Conservation (phyloP, 73 alveolate species). For the Tetrahymena malaccensis region DNA sequence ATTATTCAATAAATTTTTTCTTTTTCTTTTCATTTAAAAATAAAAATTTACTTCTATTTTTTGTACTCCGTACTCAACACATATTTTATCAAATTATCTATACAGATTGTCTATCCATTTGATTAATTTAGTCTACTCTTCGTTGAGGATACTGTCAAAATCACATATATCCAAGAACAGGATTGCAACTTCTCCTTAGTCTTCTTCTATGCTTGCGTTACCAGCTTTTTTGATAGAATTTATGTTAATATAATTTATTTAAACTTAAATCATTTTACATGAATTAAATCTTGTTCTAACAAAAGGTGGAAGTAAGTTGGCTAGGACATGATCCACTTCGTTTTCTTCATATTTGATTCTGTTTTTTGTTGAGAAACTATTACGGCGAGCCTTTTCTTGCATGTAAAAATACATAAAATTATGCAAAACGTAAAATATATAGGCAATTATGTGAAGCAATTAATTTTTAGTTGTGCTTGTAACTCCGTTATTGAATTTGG, state of each 20-base stretch:
- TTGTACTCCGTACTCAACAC: slow-evolving; percentile 44
- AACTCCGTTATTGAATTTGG: not conserved
- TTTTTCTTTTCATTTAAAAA: too few relatives aligned
- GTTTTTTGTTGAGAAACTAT: not conserved
- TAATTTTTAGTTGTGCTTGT: not conserved
- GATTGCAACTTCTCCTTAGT: slow-evolving; percentile 68
- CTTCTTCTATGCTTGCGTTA: slow-evolving; percentile 61
- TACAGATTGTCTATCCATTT: slow-evolving; percentile 19
- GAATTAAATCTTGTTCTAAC: not conserved
- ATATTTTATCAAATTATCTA: slow-evolving; percentile 60
- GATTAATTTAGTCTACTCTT: slow-evolving; percentile 15
- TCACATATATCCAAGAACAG: slow-evolving; percentile 72
- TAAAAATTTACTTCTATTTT: slow-evolving; percentile 51
- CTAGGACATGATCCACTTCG: not conserved
- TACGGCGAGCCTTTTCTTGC: not conserved
- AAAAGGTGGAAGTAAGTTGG: not conserved
- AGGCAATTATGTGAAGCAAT: not conserved
- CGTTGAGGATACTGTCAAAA: slow-evolving; percentile 39
- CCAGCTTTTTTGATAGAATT: slow-evolving; percentile 25
- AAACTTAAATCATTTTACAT: not conserved
- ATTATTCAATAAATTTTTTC: too few relatives aligned
- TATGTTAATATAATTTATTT: not conserved
- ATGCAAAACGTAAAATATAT: not conserved
- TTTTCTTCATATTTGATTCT: not conserved
- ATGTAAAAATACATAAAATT: not conserved